These are phyloP conservation scores for Trichothecium roseum DNA, from an alignment of 2,329 filamentous ascomycete species.

Conservation along the genomic window DNA sequence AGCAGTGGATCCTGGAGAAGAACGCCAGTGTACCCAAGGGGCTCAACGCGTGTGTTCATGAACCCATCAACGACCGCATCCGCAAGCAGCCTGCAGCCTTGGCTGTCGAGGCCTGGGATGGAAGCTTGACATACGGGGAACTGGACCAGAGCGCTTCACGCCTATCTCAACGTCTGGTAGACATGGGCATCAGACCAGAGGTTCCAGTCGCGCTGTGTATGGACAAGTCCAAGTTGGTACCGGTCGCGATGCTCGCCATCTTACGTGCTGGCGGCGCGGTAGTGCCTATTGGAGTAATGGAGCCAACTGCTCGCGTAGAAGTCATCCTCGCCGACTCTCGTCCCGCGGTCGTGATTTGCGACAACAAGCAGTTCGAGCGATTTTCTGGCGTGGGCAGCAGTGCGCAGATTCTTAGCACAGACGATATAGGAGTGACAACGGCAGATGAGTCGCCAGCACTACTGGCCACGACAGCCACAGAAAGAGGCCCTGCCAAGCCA, in stretches of 20 bases:
- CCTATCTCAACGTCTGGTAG: neutral
- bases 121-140: slow-evolving; percentile 2
- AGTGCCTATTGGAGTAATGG: slow-evolving; percentile 21
- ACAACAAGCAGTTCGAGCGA: neutral
- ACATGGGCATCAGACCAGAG: neutral
- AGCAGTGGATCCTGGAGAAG: slow-evolving; percentile 2
- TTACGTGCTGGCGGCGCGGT: neutral
- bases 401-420: neutral
- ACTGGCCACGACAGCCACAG: slow-evolving; percentile 1
- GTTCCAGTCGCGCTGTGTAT: neutral
- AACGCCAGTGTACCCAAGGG: slow-evolving; percentile 4
- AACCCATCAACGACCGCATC: slow-evolving; percentile 5
- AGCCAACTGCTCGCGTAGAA: slow-evolving; percentile 1
- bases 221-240: neutral
- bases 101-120: slow-evolving; percentile 8
- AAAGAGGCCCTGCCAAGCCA: neutral
- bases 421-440: neutral
- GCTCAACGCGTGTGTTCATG: slow-evolving; percentile 6
- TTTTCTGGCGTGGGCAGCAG: slow-evolving; percentile 1
- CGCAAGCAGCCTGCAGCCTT: neutral
- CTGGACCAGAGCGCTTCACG: neutral
- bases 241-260: neutral
- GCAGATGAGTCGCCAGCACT: neutral
- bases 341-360: neutral
- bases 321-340: slow-evolving; percentile 13